Evolutionary conservation across 2,329 filamentous ascomycete species (phyloP).

Genomic region (Elsinoe perseae): DNA sequence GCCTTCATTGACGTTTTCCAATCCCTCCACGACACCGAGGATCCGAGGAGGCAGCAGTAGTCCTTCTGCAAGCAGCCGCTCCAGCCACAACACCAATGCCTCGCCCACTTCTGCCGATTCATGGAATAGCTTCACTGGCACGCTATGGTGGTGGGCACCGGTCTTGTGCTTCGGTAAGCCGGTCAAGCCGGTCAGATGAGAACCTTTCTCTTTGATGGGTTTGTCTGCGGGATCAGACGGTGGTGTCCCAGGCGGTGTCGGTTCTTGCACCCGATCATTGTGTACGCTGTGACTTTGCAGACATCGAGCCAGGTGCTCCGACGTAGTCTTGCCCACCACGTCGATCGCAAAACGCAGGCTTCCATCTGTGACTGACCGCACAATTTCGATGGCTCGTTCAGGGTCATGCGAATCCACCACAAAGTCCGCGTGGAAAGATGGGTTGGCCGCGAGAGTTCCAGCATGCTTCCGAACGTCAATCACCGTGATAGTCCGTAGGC

Average conservation of each 20-base stretch:
- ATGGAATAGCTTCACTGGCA: constrained; percentile 72
- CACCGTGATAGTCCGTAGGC: constrained; percentile 57
- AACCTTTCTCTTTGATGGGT: not conserved
- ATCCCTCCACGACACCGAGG: constrained; percentile 55
- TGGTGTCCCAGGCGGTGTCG: not conserved
- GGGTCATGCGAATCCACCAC: constrained; percentile 62
- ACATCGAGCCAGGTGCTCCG: constrained; percentile 3
- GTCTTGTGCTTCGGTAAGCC: constrained; percentile 54
- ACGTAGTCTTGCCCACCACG: constrained; percentile 34
- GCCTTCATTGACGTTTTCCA: constrained; percentile 59
- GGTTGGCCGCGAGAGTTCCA: constrained; percentile 42
- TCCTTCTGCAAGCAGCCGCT: constrained; percentile 51
- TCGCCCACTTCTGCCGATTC: constrained; percentile 57
- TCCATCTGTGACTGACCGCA: constrained; percentile 51
- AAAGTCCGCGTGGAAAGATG: constrained; percentile 47
- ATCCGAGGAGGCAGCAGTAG: constrained; percentile 55
- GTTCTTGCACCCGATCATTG: not conserved
- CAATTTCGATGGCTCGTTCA: constrained; percentile 56
- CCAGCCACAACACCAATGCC: constrained; percentile 57
- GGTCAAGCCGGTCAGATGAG: constrained; percentile 59
- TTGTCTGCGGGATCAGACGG: not conserved
- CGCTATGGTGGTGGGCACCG: constrained; percentile 49
- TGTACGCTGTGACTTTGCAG: not conserved
- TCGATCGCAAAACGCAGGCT: constrained; percentile 61
- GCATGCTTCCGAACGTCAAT: constrained; percentile 63